Evolutionary conservation across 805 yeast species (phyloP).

Genomic region (Clavispora fructus): DNA sequence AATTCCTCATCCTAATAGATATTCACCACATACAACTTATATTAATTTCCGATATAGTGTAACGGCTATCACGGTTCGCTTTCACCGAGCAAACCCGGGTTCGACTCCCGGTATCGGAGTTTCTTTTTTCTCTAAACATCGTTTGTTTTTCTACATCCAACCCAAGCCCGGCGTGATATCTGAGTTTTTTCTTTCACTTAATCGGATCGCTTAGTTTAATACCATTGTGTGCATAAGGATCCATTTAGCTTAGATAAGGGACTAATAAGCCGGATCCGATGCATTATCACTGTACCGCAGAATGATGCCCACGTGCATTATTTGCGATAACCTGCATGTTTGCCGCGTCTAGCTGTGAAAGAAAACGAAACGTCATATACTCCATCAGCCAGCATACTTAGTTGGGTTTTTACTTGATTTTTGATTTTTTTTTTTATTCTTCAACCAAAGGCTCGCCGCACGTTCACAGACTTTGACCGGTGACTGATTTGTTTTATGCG

Average conservation of each 20-base stretch:
- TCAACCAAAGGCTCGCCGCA: not conserved
- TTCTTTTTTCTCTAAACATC: not conserved
- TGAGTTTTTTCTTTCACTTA: no score
- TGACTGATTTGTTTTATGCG: not conserved
- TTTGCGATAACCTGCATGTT: not conserved
- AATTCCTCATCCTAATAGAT: not conserved
- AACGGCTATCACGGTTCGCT: conserved; percentile 82
- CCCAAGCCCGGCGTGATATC: no score
- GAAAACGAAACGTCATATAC: not conserved
- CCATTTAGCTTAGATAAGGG: not conserved
- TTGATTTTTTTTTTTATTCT: not conserved
- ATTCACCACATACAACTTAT: not conserved
- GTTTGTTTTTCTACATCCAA: no score
- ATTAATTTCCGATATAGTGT: conserved; percentile 61
- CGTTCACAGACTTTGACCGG: not conserved
- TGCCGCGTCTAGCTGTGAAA: not conserved
- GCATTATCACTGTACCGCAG: not conserved
- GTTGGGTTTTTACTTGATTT: not conserved
- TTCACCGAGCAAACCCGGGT: conserved; percentile 83
- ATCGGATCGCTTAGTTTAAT: no score
- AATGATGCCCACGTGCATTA: not conserved
- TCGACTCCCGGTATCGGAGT: conserved; percentile 84
- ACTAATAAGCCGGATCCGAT: not conserved
- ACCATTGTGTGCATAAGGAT: no score
- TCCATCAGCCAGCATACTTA: not conserved